A percentile compares a stretch with the other conserved stretches of the same genome.
Conservation (phyloP, 2,329 filamentous ascomycete genomes). For the Hypoxylon sp. region DNA sequence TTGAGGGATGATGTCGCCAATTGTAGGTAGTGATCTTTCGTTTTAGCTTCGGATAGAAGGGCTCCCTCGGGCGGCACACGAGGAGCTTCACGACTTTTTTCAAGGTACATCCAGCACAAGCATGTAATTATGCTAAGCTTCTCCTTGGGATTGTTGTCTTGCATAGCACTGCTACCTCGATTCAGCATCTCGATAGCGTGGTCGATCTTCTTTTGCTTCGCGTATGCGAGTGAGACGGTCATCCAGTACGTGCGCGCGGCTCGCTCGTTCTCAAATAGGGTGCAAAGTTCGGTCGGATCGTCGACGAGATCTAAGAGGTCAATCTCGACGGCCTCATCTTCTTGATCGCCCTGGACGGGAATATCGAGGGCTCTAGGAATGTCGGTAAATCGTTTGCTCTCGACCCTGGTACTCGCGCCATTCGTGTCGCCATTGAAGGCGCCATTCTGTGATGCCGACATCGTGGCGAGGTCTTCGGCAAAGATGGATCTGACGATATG, state of each 20-base stretch:
- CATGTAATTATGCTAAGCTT: conserved; percentile 85
- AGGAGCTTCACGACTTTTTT: conserved; percentile 84
- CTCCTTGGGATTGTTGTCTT: conserved; percentile 78
- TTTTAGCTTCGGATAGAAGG: conserved; percentile 76
- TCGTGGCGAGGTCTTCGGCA: conserved; percentile 43
- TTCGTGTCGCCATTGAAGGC: conserved; percentile 55
- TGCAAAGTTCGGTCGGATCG: conserved; percentile 94
- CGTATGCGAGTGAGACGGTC: conserved; percentile 95
- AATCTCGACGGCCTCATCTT: conserved; percentile 86
- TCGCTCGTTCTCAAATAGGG: conserved; percentile 91
- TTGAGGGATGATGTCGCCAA: conserved; percentile 91
- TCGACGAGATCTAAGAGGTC: conserved; percentile 90
- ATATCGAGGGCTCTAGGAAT: conserved; percentile 73
- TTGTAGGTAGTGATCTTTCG: conserved; percentile 92
- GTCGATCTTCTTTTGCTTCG: conserved; percentile 93
- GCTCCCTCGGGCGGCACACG: conserved; percentile 69
- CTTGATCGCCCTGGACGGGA: conserved; percentile 69
- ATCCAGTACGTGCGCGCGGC: conserved; percentile 96
- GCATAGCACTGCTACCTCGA: conserved; percentile 76
- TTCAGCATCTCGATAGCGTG: conserved; percentile 78
- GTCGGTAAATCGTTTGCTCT: conserved; percentile 68
- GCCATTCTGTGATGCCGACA: conserved; percentile 56
- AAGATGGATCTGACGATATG: not conserved
- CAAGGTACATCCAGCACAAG: conserved; percentile 89
- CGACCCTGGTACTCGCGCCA: conserved; percentile 49